Evolutionary conservation across 345 rosid genomes (phyloP), one percentile per base, ranked within the genome.

Genomic region (Clarkia xantiana): DNA sequence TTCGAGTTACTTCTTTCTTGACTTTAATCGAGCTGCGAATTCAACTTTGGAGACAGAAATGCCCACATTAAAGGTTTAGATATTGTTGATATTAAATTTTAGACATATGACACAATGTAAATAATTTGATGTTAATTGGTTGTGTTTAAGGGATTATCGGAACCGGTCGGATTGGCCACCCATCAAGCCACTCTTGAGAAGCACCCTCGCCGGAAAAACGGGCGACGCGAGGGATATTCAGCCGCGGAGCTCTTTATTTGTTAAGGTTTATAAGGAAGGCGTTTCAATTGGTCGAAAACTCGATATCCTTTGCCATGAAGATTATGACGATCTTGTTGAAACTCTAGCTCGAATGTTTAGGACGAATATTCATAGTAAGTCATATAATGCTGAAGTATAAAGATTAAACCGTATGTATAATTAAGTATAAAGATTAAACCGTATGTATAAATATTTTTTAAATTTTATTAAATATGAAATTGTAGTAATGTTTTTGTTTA

Each of bases 231-330:
- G 11, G 12, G 9, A 38, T 36, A 41, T 9, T 12, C 20, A 41
- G 46, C 52, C 1, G 18, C 42, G 20, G 15, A 42, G 15, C 17
- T 64, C 66, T 57, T 53, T 68, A 16, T 75, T 66, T 62, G 71
- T 75, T 44, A 80, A 80, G 74, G 82, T 80, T 54, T 75, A 80
- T 62, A 77, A 77, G 79, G 88, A 77, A 42, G 88, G 84, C 8
- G 60, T 69, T 41, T 77, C 77, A 44, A 80, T 80, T 49, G 88
- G 88, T 10, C 76, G 88, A 58, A 80, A 80, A 43, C 63, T 80
- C 9, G 76, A 80, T 45, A 67, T 80, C 61, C 71, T 69, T 15
- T 71, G 74, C 39, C 74, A 68, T 58, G 60, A 64, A 15, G 53
- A 69, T 50, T 75, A 75, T 25, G 62, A 63, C 6, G 62, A 62